Base-by-base conservation (phyloP, 768 basidiomycete genomes). In the Mycena venus region DNA sequence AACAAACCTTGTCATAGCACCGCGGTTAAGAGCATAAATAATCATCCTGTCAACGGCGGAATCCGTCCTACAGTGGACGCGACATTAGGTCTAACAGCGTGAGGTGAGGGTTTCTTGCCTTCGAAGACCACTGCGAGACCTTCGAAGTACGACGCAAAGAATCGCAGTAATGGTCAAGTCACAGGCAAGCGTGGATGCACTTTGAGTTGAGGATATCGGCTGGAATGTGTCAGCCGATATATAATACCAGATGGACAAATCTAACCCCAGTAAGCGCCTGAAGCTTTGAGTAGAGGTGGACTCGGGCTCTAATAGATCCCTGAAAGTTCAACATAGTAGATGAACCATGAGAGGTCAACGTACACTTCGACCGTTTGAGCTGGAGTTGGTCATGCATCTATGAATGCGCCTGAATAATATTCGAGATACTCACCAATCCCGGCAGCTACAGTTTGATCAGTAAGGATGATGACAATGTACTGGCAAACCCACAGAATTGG, bases 11-110 rank as follows among this genome's bases (percentile, higher is more conserved):
- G 68, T 70, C 60, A 62, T 53, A 3, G 60, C 47, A 6, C 68
- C 68, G 6, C 49, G 59, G 38, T 70, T 70, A 3, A 70, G 27
- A 19, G 66, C 66, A 34, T 58, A 68, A 21, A 70, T 70, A 9
- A 55, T 53, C 68, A 70, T 70, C 14, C 55, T 70, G 51, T 70
- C 60, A 1, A 70, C 21, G 15, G 29, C 27, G 10, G 68, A 61
- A 31, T 70, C 68, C 14, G 68, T 70, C 49, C 68, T 70, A 27
- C 19, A 21, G 36, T 31, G 3, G 14, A n/a, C n/a, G n/a, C n/a
- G n/a, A n/a, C n/a, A n/a, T n/a, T n/a, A n/a, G n/a, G n/a, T n/a
- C n/a, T n/a, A n/a, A 17, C 15, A 38, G 36, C 36, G 7, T 38
- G 4, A 5, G 21, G 59, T 14, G 59, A 25, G n/a, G n/a, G 38